Evolutionary conservation across 257 asterid species (phyloP).

Genomic region (Solanum lignicaule): DNA sequence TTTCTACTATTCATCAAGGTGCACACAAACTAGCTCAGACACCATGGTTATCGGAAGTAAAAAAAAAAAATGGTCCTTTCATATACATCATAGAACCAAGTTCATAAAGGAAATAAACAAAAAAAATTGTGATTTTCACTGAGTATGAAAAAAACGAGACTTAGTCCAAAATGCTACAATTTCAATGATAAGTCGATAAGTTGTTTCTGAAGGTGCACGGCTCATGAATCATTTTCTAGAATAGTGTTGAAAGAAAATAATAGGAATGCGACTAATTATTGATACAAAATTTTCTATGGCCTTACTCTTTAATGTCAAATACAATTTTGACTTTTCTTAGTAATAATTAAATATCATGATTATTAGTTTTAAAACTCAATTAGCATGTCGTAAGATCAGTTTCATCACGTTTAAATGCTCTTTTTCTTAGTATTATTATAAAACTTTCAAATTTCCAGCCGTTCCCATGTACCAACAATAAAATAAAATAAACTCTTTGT

Average conservation of each 20-base stretch:
- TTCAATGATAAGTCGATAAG: too few species aligned
- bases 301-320: neutral
- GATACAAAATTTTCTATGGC: neutral
- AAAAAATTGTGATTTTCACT: rapidly evolving
- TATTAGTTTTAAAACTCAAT: neutral
- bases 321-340: neutral
- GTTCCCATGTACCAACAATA: neutral
- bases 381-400: neutral
- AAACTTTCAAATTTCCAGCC: neutral
- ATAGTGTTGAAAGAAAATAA: too few species aligned
- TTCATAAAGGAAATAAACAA: too few species aligned
- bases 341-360: neutral
- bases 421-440: neutral
- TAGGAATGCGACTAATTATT: too few species aligned
- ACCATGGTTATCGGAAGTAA: too few species aligned
- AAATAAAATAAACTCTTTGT: too few species aligned
- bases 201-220: too few species aligned
- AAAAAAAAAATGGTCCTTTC: neutral
- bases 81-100: neutral
- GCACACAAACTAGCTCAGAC: too few species aligned
- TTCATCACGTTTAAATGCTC: neutral
- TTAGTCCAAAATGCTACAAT: too few species aligned
- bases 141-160: too few species aligned
- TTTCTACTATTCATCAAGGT: too few species aligned
- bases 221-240: too few species aligned